Evolutionary conservation across 352 stramenopile species (phyloP).

Genomic region (Phytopythium chamaehyphon): DNA sequence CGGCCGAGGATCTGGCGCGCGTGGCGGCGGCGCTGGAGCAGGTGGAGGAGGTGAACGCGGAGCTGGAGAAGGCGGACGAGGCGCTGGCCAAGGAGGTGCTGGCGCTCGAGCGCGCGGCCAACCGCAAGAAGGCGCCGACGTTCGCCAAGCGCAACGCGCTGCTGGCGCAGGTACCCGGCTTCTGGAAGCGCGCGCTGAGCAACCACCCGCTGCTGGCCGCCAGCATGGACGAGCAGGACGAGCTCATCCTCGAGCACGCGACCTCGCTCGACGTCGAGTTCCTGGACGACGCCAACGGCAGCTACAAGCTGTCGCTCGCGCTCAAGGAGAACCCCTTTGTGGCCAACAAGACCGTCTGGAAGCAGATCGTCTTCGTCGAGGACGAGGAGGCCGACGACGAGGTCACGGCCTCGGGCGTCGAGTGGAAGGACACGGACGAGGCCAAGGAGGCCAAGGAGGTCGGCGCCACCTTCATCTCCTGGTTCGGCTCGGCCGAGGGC

Average conservation of each 20-base stretch:
- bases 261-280: conserved; percentile 61
- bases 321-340: conserved; percentile 75
- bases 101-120: conserved; percentile 75
- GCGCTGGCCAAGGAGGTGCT: conserved; percentile 64
- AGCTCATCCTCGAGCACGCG: conserved; percentile 46
- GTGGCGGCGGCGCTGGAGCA: conserved; percentile 54
- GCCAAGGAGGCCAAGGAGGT: conserved; percentile 44
- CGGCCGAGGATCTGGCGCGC: conserved; percentile 30
- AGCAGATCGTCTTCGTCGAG: conserved; percentile 68
- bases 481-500: conserved; percentile 48
- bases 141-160: conserved; percentile 68
- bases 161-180: conserved; percentile 54
- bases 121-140: conserved; percentile 54
- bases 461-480: conserved; percentile 56
- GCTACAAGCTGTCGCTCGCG: conserved; percentile 71
- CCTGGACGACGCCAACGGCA: conserved; percentile 42
- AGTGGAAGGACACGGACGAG: conserved; percentile 58
- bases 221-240: conserved; percentile 43
- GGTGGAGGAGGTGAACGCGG: conserved; percentile 48
- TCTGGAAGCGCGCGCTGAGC: conserved; percentile 75
- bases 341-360: conserved; percentile 47
- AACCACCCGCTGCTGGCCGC: conserved; percentile 66
- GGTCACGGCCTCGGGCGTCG: conserved; percentile 46
- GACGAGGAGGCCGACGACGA: conserved; percentile 50
- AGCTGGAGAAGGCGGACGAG: conserved; percentile 61